phyloP scores from a whole-genome alignment of 2,329 filamentous ascomycete genomes.

The Tolypocladium ovalisporum region DNA sequence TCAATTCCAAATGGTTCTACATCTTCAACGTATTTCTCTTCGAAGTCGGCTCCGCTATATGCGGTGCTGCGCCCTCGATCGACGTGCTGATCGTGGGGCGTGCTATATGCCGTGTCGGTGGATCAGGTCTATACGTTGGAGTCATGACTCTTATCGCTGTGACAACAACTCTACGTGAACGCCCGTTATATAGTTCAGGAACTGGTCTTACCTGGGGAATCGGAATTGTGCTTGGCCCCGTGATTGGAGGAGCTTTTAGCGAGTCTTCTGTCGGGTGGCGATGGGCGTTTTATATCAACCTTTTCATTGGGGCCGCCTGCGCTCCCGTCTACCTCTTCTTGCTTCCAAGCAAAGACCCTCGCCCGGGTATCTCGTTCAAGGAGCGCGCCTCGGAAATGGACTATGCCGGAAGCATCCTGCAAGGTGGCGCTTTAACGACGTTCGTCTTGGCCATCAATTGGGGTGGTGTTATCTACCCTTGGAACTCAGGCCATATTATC shows the following conservation, averaged over 20 bases:
- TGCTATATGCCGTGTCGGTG: constrained; percentile 11
- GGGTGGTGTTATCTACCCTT: constrained; percentile 35
- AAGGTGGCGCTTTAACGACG: constrained; percentile 17
- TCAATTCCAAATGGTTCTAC: constrained; percentile 20
- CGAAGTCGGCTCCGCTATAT: constrained; percentile 15
- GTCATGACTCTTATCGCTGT: constrained; percentile 1
- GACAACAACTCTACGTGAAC: not conserved
- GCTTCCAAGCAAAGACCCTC: constrained; percentile 10
- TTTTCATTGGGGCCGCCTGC: constrained; percentile 25
- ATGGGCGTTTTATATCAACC: constrained; percentile 41
- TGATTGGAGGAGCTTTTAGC: constrained; percentile 12
- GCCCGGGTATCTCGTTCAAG: constrained; percentile 8
- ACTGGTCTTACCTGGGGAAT: constrained; percentile 27
- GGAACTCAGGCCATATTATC: constrained; percentile 31
- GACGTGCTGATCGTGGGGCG: constrained; percentile 25
- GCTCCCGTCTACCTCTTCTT: constrained; percentile 15
- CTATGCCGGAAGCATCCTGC: constrained; percentile 30
- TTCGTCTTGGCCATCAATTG: constrained; percentile 36
- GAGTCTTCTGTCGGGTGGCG: not conserved
- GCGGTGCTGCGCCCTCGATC: constrained; percentile 17
- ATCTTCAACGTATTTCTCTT: constrained; percentile 12
- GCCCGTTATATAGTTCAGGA: constrained; percentile 7
- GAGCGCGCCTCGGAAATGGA: constrained; percentile 25
- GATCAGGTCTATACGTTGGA: constrained; percentile 3
- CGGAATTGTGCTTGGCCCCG: constrained; percentile 33